Evolutionary conservation across 441 rosid genomes (phyloP).

Genomic region (Pelargonium fulgidum): DNA sequence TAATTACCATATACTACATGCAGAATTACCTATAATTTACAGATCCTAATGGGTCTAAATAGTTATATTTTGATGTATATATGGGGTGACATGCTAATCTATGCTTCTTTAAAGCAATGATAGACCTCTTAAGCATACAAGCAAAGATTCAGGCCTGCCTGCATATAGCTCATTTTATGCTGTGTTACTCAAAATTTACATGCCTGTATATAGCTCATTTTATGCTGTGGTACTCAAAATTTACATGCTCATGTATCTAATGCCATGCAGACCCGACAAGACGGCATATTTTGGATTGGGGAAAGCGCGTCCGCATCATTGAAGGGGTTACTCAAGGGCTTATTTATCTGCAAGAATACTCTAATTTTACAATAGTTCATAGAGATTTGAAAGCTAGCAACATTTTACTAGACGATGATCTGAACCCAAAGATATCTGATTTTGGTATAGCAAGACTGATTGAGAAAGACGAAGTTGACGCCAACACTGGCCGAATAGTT

Average conservation of each 20-base stretch:
- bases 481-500: conserved; percentile 23
- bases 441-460: conserved; percentile 33
- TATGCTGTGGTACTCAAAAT: not conserved
- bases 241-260: not conserved
- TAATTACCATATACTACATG: not conserved
- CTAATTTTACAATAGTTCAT: conserved; percentile 29
- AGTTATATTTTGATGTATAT: not conserved
- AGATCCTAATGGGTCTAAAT: not conserved
- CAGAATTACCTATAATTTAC: too few species aligned
- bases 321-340: conserved; percentile 37
- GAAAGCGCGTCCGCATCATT: conserved; percentile 27
- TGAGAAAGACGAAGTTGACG: conserved; percentile 12
- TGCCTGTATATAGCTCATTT: not conserved
- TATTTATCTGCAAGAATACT: conserved; percentile 37
- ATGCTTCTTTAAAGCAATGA: not conserved
- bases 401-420: conserved; percentile 24
- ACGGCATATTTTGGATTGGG: conserved; percentile 26
- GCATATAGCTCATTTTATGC: not conserved
- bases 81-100: not conserved
- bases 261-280: conserved; percentile 19
- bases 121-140: not conserved
- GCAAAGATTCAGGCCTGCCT: not conserved
- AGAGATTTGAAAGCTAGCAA: conserved; percentile 34
- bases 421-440: conserved; percentile 35
- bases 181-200: not conserved